Base-by-base conservation (phyloP, 2,329 filamentous ascomycete genomes). In the Nannizziopsis arthrosporioides region DNA sequence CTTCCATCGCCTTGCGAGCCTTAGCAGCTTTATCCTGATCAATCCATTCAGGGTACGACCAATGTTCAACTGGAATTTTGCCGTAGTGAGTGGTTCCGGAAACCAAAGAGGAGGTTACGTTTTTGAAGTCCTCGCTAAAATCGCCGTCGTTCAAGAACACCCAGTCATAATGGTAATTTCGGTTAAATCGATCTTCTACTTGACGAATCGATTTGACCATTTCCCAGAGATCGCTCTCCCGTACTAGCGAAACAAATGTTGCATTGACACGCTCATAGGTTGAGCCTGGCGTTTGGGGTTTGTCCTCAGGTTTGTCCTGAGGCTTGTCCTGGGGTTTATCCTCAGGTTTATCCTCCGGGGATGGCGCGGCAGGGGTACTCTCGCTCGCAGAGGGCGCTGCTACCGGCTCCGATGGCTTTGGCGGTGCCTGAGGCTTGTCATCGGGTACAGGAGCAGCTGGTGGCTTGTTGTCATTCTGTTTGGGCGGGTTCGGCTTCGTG, bases 141-240 rank as follows among this genome's bases (percentile, higher is more conserved):
- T 88, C 85, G 65, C 89, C 80, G 64, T 98, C 92, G 69, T 98
- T 98, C 53, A 98, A 73, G 72, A 98, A 98, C 46, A 98, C 90
- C 93, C 93, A 98, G 65, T 96, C 90, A 70, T 98, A 98, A 73
- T 94, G 82, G 73, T 85, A 96, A 60, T 90, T 85, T 61, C 81
- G 80, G 73, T 98, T 98, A 80, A 98, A 98, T 62, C 92, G 85
- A 68, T 98, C 92, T 70, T 98, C 92, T 49, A 98, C 81, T 63
- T 94, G 86, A 49, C 92, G 86, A 62, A 98, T 98, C 10, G 89
- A 95, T 61, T 87, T 81, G 53, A 88, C 85, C 62, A 98, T 94
- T 44, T 98, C 92, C 92, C 92, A 98, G 22, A 96, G 72, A 63
- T 98, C 92, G 48, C 73, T 76, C 71, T 98, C 98, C 60, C 92